Evolutionary conservation across 768 basidiomycete species (phyloP).

Genomic region (Chalciporus piperatus): DNA sequence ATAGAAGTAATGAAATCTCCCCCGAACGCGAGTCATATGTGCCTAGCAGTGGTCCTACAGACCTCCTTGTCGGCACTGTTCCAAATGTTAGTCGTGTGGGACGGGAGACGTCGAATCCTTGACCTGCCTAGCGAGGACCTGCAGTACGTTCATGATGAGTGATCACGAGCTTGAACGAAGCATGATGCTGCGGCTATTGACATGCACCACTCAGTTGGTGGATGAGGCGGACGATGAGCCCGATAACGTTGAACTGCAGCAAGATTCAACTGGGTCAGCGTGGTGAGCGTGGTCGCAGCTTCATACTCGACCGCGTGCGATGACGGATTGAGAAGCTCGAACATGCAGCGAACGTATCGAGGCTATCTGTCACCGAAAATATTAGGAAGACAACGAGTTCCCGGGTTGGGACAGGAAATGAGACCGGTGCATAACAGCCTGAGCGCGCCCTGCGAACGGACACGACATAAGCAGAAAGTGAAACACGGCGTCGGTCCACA

Average conservation of each 20-base stretch:
- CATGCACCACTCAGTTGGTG: background rate
- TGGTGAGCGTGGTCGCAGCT: slow-evolving; percentile 91
- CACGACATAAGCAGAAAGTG: slow-evolving; percentile 92
- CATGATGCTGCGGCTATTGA: slow-evolving; percentile 78
- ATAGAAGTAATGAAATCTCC: no score
- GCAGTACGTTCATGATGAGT: slow-evolving; percentile 96
- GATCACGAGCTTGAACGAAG: slow-evolving; percentile 82
- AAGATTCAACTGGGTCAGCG: slow-evolving; percentile 91
- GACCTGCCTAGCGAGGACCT: slow-evolving; percentile 75
- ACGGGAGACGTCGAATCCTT: background rate
- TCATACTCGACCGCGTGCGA: slow-evolving; percentile 97
- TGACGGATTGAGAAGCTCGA: slow-evolving; percentile 84
- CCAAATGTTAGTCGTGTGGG: background rate
- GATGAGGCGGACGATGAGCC: background rate
- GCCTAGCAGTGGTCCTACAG: slow-evolving; percentile 63
- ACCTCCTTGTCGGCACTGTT: slow-evolving; percentile 93
- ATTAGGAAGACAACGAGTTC: slow-evolving; percentile 8
- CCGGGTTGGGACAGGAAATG: no score
- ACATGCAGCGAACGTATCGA: slow-evolving; percentile 92
- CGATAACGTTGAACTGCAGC: slow-evolving; percentile 74
- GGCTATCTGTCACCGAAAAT: slow-evolving; percentile 43
- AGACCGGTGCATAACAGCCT: no score
- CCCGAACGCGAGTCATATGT: no score
- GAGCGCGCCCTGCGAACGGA: no score
- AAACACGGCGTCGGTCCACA: slow-evolving; percentile 88